phyloP scores from a whole-genome alignment of 78 protist species.

The Guillardia theta region DNA sequence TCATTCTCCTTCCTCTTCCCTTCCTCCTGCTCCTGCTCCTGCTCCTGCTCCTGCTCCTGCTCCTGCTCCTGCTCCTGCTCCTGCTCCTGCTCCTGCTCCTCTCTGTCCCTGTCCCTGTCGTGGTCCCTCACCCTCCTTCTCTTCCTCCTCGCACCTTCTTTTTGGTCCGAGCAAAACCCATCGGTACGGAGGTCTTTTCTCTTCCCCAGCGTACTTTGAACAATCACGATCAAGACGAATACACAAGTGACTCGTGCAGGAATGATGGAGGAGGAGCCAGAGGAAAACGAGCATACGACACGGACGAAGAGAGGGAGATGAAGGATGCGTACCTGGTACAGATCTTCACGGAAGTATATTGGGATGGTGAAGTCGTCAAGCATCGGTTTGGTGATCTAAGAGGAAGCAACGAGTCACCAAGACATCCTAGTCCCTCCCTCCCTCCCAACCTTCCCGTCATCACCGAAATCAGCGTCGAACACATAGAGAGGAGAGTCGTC shows the following conservation, averaged over 20 bases:
- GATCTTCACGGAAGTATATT: neutral
- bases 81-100: neutral
- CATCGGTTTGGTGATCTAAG: neutral
- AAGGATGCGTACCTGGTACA: neutral
- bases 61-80: neutral
- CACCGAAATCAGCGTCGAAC: slow-evolving; percentile 16
- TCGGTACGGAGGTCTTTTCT: too few relatives aligned
- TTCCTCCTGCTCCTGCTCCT: neutral
- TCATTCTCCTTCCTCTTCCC: neutral
- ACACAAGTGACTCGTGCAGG: too few relatives aligned
- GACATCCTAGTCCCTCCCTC: neutral
- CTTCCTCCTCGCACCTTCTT: neutral
- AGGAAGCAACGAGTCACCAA: too few relatives aligned
- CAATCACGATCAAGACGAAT: too few relatives aligned
- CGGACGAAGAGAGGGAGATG: too few relatives aligned
- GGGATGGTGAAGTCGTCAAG: neutral
- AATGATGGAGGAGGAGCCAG: too few relatives aligned
- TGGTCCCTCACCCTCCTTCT: neutral
- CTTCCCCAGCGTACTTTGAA: too few relatives aligned
- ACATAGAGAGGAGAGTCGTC: neutral
- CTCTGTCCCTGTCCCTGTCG: neutral
- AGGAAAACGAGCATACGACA: too few relatives aligned
- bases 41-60: neutral
- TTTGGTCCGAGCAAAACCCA: too few relatives aligned
- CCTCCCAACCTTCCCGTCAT: neutral